Conservation (phyloP, 2,329 filamentous ascomycete species). For the Ceratocystis papillata region DNA sequence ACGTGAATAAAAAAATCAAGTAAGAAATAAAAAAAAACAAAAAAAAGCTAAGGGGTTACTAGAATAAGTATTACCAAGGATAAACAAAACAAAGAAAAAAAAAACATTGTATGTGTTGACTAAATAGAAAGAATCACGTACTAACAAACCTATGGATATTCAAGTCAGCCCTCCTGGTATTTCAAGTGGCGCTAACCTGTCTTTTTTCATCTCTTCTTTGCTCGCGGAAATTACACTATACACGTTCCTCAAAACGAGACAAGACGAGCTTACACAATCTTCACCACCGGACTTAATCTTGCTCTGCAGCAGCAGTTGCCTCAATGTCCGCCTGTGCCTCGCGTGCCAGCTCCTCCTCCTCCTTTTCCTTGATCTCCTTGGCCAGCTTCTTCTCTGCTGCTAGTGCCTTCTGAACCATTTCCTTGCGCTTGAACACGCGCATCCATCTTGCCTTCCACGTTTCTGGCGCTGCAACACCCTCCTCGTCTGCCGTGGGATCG, state of each 20-base stretch:
- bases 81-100: neutral
- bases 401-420: slow-evolving; percentile 73
- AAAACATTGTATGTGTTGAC: neutral
- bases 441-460: slow-evolving; percentile 82
- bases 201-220: slow-evolving; percentile 3
- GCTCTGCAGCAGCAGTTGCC: slow-evolving; percentile 8
- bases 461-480: slow-evolving; percentile 40
- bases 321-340: slow-evolving; percentile 28
- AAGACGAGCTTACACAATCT: neutral
- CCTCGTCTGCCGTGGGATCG: slow-evolving; percentile 48
- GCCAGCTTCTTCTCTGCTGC: slow-evolving; percentile 17
- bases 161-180: too few relatives aligned
- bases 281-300: neutral
- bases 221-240: neutral
- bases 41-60: neutral
- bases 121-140: slow-evolving; percentile 7
- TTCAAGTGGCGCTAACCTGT: neutral
- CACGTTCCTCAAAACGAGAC: neutral
- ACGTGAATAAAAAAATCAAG: neutral
- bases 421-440: slow-evolving; percentile 69
- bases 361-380: slow-evolving; percentile 21
- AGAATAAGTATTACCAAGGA: neutral
- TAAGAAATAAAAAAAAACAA: neutral
- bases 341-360: slow-evolving; percentile 30
- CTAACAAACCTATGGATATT: slow-evolving; percentile 13